These are phyloP conservation scores for Immersiella caudata DNA, from an alignment of 495 filamentous ascomycete species.

Conservation along the genomic window DNA sequence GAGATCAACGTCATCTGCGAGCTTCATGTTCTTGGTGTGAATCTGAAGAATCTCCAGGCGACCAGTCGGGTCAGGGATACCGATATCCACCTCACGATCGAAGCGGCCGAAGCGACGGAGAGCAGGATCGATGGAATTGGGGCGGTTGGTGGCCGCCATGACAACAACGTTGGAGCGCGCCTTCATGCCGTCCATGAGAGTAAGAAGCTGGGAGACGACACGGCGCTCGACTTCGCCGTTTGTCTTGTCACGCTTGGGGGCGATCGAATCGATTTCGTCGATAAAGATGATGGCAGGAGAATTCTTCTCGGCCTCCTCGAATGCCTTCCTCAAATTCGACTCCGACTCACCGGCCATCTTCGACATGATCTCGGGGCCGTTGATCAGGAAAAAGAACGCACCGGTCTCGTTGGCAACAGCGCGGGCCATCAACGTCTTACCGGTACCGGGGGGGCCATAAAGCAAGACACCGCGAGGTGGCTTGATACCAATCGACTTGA, in stretches of 20 bases:
- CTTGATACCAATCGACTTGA: conserved; percentile 99
- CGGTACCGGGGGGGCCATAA: conserved; percentile 96
- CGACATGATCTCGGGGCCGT: conserved; percentile 98
- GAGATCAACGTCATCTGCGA: conserved; percentile 93
- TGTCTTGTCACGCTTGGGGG: conserved; percentile 99
- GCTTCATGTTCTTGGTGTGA: conserved; percentile 99
- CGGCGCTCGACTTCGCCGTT: conserved; percentile 98
- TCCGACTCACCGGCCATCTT: conserved; percentile 99
- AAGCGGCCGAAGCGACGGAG: conserved; percentile 97
- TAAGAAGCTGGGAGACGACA: conserved; percentile 96
- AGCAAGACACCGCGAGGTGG: conserved; percentile 97
- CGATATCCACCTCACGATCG: conserved; percentile 97
- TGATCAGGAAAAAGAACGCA: conserved; percentile 99
- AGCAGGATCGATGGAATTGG: conserved; percentile 96
- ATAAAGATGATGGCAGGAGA: conserved; percentile 99
- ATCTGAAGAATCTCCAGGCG: conserved; percentile 98
- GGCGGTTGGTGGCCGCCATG: conserved; percentile 97
- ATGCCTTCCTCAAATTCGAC: conserved; percentile 95
- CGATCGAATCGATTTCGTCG: conserved; percentile 98
- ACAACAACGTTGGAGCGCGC: conserved; percentile 96
- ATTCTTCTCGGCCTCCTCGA: conserved; percentile 99
- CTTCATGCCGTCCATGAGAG: conserved; percentile 99
- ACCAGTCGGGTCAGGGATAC: conserved; percentile 95
- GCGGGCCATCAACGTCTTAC: conserved; percentile 99
- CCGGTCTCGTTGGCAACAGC: conserved; percentile 98